Evolutionary conservation across 2,329 filamentous ascomycete species (phyloP).

Genomic region (Chaetomium strumarium): DNA sequence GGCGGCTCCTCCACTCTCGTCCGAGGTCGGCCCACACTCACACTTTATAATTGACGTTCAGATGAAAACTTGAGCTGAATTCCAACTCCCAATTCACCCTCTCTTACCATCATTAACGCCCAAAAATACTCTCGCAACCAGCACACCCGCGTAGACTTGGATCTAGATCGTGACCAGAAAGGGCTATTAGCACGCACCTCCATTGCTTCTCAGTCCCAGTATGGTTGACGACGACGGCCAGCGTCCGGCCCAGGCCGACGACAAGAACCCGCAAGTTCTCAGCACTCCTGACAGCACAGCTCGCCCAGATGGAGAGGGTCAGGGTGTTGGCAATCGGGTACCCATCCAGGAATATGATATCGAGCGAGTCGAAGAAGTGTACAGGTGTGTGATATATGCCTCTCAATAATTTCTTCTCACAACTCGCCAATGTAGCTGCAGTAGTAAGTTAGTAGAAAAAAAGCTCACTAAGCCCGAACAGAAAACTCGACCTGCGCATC

Average conservation of each 20-base stretch:
- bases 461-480: conserved; percentile 19
- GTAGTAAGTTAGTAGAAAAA: too few species aligned
- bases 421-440: too few species aligned
- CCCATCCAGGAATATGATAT: conserved; percentile 38
- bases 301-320: neutral
- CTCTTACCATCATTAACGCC: neutral
- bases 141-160: neutral
- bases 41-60: neutral
- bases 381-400: conserved; percentile 32
- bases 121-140: neutral
- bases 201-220: conserved; percentile 46
- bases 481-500: conserved; percentile 53
- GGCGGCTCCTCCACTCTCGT: neutral
- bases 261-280: conserved; percentile 6
- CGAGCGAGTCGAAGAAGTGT: conserved; percentile 49
- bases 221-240: conserved; percentile 35
- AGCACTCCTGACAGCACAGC: conserved; percentile 14
- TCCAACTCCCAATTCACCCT: neutral
- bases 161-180: conserved; percentile 30
- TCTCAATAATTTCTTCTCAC: neutral
- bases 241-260: conserved; percentile 24
- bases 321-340: conserved; percentile 19
- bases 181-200: conserved; percentile 45
- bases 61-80: neutral
- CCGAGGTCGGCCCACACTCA: neutral